These are phyloP conservation scores for Dothistroma septosporum DNA, from an alignment of 2,329 filamentous ascomycete species.

Conservation along the genomic window DNA sequence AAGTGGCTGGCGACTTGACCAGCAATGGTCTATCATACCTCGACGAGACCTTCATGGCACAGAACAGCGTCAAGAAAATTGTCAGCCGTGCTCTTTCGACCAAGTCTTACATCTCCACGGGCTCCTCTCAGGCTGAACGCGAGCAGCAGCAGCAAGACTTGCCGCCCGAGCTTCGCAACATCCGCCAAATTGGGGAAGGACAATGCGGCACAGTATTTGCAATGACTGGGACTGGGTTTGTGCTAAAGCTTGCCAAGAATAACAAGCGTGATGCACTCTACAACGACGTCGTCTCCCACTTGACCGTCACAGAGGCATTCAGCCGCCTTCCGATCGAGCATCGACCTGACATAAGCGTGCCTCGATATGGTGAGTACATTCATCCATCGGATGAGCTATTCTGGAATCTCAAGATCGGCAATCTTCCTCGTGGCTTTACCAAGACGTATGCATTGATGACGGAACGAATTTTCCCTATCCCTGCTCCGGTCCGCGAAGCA, in stretches of 20 bases:
- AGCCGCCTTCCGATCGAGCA: not conserved
- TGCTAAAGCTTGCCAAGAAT: not conserved
- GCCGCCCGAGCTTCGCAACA: not conserved
- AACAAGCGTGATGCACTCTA: not conserved
- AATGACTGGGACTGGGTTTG: not conserved
- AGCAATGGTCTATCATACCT: too few species aligned
- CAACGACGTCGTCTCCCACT: not conserved
- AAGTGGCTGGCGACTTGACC: too few species aligned
- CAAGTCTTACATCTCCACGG: not conserved
- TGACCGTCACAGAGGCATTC: not conserved
- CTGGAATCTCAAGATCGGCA: not conserved
- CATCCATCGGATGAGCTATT: not conserved
- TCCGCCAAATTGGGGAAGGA: not conserved
- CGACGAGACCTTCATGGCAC: too few species aligned
- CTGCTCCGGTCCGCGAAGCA: not conserved
- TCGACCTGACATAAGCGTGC: slow-evolving; percentile 1
- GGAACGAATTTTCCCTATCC: not conserved
- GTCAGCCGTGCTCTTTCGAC: too few species aligned
- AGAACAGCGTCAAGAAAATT: too few species aligned
- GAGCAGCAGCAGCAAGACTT: not conserved
- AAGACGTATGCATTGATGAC: not conserved
- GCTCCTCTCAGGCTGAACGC: not conserved
- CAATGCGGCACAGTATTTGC: slow-evolving; percentile 4
- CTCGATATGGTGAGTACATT: not conserved
- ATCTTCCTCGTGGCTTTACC: not conserved